Evolutionary conservation across 2,329 filamentous ascomycete species (phyloP).

Genomic region (Fonsecaea multimorphosa): DNA sequence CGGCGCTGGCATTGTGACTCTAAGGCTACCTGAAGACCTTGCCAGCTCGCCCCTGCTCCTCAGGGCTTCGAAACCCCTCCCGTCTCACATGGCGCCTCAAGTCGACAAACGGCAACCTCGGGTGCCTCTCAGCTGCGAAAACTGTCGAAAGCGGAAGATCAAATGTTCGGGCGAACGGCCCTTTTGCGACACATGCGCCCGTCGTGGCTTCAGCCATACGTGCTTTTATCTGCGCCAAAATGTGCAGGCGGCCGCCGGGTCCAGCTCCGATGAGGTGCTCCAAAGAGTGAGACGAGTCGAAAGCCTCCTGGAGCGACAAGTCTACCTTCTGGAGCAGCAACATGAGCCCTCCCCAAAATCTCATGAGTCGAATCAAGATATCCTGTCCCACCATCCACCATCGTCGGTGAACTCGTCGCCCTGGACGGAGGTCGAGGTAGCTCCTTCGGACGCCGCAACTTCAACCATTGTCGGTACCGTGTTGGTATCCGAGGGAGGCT

Average conservation of each 20-base stretch:
- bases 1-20: not conserved
- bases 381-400: slow-evolving; percentile 7
- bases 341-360: slow-evolving; percentile 2
- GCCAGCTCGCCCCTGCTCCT: not conserved
- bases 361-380: slow-evolving; percentile 5
- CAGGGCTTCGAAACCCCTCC: not conserved
- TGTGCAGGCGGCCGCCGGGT: slow-evolving; percentile 18
- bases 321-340: slow-evolving; percentile 20
- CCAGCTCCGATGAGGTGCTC: slow-evolving; percentile 37
- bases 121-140: slow-evolving; percentile 49
- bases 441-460: slow-evolving; percentile 40
- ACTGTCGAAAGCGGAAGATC: slow-evolving; percentile 50
- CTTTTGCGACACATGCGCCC: slow-evolving; percentile 50
- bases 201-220: slow-evolving; percentile 46
- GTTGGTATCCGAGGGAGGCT: slow-evolving; percentile 40
- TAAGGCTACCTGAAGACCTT: not conserved
- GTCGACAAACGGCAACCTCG: slow-evolving; percentile 37
- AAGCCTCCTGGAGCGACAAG: slow-evolving; percentile 46
- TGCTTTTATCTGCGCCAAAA: slow-evolving; percentile 47
- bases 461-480: slow-evolving; percentile 40
- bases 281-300: slow-evolving; percentile 47
- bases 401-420: slow-evolving; percentile 36
- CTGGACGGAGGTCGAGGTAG: slow-evolving; percentile 32
- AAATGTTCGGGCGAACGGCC: slow-evolving; percentile 48
- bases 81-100: slow-evolving; percentile 18